phyloP scores from a whole-genome alignment of 306 rosid genomes.

The Oemleria cerasiformis region DNA sequence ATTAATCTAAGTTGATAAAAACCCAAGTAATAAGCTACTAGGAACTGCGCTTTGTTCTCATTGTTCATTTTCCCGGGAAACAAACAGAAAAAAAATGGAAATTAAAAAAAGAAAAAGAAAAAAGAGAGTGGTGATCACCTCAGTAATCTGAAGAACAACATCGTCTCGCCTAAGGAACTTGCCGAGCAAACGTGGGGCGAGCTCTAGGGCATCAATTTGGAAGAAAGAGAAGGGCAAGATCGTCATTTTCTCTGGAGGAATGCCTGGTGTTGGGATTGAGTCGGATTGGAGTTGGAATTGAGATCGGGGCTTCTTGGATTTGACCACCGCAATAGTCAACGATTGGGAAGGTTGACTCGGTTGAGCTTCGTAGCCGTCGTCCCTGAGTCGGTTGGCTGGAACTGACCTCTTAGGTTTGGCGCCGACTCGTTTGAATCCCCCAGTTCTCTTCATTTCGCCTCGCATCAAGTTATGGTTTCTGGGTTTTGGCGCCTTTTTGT shows the following conservation, averaged over 20 bases:
- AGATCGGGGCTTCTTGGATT: conserved; percentile 20
- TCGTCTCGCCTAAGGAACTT: conserved; percentile 72
- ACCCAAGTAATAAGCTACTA: no score
- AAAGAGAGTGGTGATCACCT: conserved; percentile 42
- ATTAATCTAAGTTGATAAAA: no score
- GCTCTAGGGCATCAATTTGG: conserved; percentile 73
- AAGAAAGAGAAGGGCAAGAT: conserved; percentile 55
- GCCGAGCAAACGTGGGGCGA: conserved; percentile 86
- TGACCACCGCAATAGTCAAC: conserved; percentile 15
- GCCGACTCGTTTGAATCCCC: conserved; percentile 52
- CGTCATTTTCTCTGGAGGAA: conserved; percentile 25
- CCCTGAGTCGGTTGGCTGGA: conserved; percentile 17
- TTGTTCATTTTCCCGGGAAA: conserved; percentile 3
- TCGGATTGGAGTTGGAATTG: conserved; percentile 14
- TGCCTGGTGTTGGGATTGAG: conserved; percentile 9
- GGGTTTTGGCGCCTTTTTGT: conserved; percentile 6
- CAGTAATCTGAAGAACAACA: conserved; percentile 86
- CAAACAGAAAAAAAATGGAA: neutral
- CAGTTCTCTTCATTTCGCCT: conserved; percentile 40
- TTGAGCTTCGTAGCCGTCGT: conserved; percentile 8
- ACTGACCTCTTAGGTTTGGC: conserved; percentile 30
- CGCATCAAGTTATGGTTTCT: neutral
- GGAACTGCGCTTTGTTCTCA: neutral
- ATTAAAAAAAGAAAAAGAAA: no score
- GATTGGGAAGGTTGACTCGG: conserved; percentile 31